These are phyloP conservation scores for Monosporozyma yasuniensis DNA, from an alignment of 805 yeast species.

Conservation along the genomic window DNA sequence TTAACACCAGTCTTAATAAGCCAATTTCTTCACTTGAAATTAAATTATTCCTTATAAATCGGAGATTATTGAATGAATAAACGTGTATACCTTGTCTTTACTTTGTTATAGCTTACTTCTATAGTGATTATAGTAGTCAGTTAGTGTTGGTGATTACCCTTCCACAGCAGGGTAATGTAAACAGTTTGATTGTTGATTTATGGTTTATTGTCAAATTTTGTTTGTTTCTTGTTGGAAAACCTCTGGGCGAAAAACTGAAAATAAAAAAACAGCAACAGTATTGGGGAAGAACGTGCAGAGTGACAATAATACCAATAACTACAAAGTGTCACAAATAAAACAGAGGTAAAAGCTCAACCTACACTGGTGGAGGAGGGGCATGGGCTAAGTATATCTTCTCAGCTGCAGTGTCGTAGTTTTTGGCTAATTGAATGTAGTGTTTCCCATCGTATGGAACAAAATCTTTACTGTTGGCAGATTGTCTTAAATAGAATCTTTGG, in stretches of 20 bases:
- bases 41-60: not conserved
- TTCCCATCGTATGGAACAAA: conserved; percentile 16
- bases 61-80: not conserved
- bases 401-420: conserved; percentile 21
- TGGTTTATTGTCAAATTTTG: conserved; percentile 1
- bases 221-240: not conserved
- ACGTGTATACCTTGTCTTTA: not conserved
- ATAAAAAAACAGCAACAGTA: not conserved
- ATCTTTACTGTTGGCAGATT: conserved; percentile 18
- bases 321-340: not conserved
- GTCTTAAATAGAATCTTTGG: conserved; percentile 24
- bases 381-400: conserved; percentile 26
- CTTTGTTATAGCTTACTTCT: not conserved
- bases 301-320: not conserved
- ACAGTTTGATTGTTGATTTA: not conserved
- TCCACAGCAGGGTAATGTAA: conserved; percentile 4
- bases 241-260: not conserved
- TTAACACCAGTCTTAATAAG: not conserved
- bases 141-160: conserved; percentile 1
- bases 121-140: not conserved
- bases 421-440: conserved; percentile 17
- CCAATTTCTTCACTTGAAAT: not conserved
- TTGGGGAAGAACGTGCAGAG: not conserved
- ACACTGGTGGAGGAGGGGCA: conserved; percentile 26
- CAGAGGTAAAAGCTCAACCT: no score